A percentile compares a stretch with the other conserved stretches of the same genome.
Evolutionary conservation across 2,329 filamentous ascomycete species (phyloP).

Genomic region (Xylaria sp.): DNA sequence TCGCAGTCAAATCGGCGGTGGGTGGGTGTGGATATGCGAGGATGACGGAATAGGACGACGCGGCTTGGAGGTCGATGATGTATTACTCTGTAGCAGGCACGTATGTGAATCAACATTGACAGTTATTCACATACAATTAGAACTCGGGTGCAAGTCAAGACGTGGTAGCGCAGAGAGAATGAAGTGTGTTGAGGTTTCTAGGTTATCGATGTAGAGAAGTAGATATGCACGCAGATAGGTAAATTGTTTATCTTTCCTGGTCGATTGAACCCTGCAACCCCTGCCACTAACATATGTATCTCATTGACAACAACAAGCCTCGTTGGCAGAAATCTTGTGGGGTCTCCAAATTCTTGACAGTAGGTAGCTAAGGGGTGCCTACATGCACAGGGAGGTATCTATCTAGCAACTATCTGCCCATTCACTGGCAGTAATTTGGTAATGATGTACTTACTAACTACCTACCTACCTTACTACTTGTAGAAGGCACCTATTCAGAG

Average conservation of each 20-base stretch:
- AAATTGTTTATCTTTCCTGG: neutral
- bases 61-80: neutral
- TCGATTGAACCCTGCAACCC: neutral
- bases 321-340: neutral
- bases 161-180: neutral
- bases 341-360: neutral
- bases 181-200: neutral
- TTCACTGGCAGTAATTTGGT: too few species aligned
- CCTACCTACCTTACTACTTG: too few species aligned
- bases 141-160: neutral
- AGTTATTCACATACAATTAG: neutral
- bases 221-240: neutral
- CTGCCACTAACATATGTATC: neutral
- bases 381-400: too few species aligned
- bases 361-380: too few species aligned
- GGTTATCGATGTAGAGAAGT: neutral
- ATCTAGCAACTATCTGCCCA: too few species aligned
- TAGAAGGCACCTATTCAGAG: too few species aligned
- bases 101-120: neutral
- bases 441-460: too few species aligned
- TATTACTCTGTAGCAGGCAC: neutral
- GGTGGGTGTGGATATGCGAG: neutral
- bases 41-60: neutral
- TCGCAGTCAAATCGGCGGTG: conserved; percentile 2
- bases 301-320: neutral